A percentile compares a stretch with the other conserved stretches of the same genome.
These are phyloP conservation scores for Jatropha podagrica DNA, from an alignment of 441 rosid genomes.

Conservation along the genomic window DNA sequence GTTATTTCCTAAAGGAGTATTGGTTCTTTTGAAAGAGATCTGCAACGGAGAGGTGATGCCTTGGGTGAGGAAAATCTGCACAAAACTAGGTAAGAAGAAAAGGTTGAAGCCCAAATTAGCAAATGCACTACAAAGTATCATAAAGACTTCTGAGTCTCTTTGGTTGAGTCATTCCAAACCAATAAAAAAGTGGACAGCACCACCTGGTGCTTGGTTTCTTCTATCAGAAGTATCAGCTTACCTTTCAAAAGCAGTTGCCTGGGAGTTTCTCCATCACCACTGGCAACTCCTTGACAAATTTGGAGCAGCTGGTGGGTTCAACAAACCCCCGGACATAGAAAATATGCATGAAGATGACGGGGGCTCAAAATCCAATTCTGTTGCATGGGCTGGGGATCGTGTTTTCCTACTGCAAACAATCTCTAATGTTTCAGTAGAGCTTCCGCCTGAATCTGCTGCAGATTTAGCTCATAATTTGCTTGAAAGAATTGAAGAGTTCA, in stretches of 20 bases:
- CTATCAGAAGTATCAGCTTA: constrained; percentile 83
- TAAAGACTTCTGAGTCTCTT: constrained; percentile 71
- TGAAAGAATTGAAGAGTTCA: constrained; percentile 75
- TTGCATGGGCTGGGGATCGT: constrained; percentile 90
- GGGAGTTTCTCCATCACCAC: constrained; percentile 94
- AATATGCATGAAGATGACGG: constrained; percentile 40
- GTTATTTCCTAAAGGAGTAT: constrained; percentile 56
- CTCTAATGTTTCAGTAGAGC: constrained; percentile 84
- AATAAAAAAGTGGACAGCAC: constrained; percentile 89
- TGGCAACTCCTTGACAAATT: constrained; percentile 84
- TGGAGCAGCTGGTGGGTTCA: constrained; percentile 39
- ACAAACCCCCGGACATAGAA: constrained; percentile 31
- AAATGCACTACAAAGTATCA: constrained; percentile 68
- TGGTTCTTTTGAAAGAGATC: constrained; percentile 66
- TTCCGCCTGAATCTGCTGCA: constrained; percentile 85
- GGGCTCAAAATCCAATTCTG: constrained; percentile 47
- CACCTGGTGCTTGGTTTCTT: constrained; percentile 94
- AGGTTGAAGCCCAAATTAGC: constrained; percentile 63
- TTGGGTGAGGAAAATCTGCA: constrained; percentile 90
- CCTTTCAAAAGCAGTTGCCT: constrained; percentile 75
- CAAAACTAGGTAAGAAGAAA: constrained; percentile 80
- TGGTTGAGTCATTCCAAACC: constrained; percentile 77
- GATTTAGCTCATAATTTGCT: constrained; percentile 87
- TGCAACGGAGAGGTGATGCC: constrained; percentile 76
- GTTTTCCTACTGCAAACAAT: constrained; percentile 93